Evolutionary conservation across 768 basidiomycete species (phyloP).

Genomic region (Mycena latifolia): DNA sequence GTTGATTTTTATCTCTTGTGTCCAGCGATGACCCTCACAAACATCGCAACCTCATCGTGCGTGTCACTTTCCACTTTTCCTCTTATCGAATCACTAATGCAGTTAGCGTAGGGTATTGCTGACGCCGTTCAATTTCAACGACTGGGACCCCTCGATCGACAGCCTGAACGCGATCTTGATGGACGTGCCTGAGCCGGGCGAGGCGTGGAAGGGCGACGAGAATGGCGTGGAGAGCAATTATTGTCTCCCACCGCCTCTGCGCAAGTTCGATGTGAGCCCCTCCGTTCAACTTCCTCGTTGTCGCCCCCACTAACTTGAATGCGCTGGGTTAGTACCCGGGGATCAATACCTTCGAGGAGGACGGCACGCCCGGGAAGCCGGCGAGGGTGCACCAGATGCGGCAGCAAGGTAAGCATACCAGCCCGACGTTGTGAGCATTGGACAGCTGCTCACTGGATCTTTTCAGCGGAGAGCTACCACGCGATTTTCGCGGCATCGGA

Average conservation of each 20-base stretch:
- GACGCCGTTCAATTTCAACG: conserved; percentile 75
- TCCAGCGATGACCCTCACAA: conserved; percentile 65
- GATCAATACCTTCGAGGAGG: conserved; percentile 29
- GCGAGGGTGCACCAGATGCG: conserved; percentile 28
- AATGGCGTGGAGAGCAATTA: conserved; percentile 58
- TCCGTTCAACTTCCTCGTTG: no score
- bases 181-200: conserved; percentile 53
- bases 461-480: conserved; percentile 34
- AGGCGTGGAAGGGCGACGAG: conserved; percentile 59
- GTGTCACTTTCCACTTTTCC: conserved; percentile 6
- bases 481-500: conserved; percentile 31
- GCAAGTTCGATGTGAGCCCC: conserved; percentile 42
- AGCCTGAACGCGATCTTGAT: conserved; percentile 65
- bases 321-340: conserved; percentile 20
- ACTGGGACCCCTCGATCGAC: conserved; percentile 72
- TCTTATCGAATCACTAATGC: background rate
- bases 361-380: conserved; percentile 25
- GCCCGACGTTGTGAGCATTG: background rate
- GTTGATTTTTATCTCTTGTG: background rate
- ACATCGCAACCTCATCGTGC: conserved; percentile 66
- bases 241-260: conserved; percentile 41
- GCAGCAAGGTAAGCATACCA: conserved; percentile 18
- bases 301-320: background rate
- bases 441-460: background rate
- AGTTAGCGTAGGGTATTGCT: conserved; percentile 61